Evolutionary conservation across 371 early-diverging fungal genomes (phyloP), one percentile per base, ranked within the genome.

Genomic region (Mycotypha africana): DNA sequence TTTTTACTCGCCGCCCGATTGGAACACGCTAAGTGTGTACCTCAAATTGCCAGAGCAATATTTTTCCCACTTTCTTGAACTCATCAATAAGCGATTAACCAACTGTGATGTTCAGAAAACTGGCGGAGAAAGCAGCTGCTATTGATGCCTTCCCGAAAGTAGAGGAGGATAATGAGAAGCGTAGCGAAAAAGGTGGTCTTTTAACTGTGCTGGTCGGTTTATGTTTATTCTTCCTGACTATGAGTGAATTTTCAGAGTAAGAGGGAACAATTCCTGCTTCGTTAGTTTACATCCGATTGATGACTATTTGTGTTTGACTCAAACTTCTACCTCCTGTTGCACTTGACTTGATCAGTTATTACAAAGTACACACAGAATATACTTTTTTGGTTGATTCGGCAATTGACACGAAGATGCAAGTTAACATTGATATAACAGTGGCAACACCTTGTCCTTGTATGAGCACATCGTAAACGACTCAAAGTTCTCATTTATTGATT

Each of bases 61-160:
- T n/a, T n/a, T n/a, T n/a, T n/a, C n/a, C n/a, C n/a, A n/a, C n/a
- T n/a, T n/a, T n/a, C n/a, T n/a, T n/a, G n/a, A n/a, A n/a, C n/a
- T n/a, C n/a, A n/a, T n/a, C n/a, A n/a, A n/a, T n/a, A n/a, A n/a
- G n/a, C n/a, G n/a, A n/a, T n/a, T n/a, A n/a, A 33, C 9, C 34
- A 33, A 33, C 9, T 14, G 15, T 33, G 7, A 14, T 33, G 15
- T 33, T 33, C 15, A 5, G 34, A 15, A 33, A 33, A 33, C 4
- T 57, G 8, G 47, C 47, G 14, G 54, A 64, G 17, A 67, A 56
- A 31, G 60, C 60, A n/a, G 61, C 64, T 25, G 47, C 63, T 38
- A 67, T 83, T 39, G 93, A 95, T 66, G 93, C 89, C 9, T 95
- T 95, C 53, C 87, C 89, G 7, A 95, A 95, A 62, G 84, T 92